Conservation (phyloP, 176 grass and related monocot genomes). For the Echinochloa phyllopogon region DNA sequence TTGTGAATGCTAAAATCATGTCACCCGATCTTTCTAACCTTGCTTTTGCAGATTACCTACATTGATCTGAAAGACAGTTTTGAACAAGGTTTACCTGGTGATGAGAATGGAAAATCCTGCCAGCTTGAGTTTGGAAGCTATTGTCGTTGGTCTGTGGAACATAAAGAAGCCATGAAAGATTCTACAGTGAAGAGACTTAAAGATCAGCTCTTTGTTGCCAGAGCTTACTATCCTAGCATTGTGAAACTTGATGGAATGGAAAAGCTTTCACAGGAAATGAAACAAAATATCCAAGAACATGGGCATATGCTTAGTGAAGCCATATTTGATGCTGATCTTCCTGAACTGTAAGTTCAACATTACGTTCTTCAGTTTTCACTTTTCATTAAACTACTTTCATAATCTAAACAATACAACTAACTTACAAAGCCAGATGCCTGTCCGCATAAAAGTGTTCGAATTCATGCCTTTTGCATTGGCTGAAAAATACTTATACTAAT, state of each 20-base stretch:
- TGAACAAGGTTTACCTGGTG: constrained; percentile 51
- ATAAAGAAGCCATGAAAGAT: constrained; percentile 71
- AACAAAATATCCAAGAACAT: constrained; percentile 78
- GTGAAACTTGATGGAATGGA: constrained; percentile 64
- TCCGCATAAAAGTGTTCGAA: constrained; percentile 4
- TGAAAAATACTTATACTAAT: background rate
- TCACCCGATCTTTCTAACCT: background rate
- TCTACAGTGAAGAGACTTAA: constrained; percentile 72
- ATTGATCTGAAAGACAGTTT: constrained; percentile 33
- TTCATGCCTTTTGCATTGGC: background rate
- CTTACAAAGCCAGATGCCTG: background rate
- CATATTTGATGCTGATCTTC: constrained; percentile 71
- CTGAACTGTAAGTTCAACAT: constrained; percentile 54
- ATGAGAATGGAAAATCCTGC: constrained; percentile 55
- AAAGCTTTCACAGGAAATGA: constrained; percentile 63
- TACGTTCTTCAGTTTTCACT: constrained; percentile 24
- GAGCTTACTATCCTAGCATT: constrained; percentile 84
- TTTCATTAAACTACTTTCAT: background rate
- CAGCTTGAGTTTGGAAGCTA: constrained; percentile 80
- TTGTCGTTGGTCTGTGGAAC: constrained; percentile 72
- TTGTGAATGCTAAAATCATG: background rate
- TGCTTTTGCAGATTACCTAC: constrained; percentile 46
- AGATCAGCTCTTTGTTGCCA: constrained; percentile 83
- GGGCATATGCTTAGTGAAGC: constrained; percentile 73
- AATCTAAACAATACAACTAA: background rate